Evolutionary conservation across 2,329 filamentous ascomycete genomes (phyloP), one percentile per base, ranked within the genome.

Genomic region (Phialophora tarda): DNA sequence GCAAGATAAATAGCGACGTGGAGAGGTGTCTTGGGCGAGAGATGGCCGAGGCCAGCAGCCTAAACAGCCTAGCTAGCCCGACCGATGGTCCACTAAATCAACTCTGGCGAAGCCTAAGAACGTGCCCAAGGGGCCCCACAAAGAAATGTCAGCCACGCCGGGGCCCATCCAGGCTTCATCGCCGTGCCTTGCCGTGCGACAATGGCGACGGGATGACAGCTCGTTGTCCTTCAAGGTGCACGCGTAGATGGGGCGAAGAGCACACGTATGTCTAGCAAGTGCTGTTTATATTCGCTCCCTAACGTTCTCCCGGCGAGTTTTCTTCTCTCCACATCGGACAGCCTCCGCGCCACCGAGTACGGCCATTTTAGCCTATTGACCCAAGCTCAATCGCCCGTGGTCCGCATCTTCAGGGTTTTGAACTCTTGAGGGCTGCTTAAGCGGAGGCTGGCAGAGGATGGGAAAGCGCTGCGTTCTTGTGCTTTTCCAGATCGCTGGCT

Each of bases 311-410:
- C 48, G 48, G 23, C 24, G 10, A 6, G 48, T 51, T 51, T 28
- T 23, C 48, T 28, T 51, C 48, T 44, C 48, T 23, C 48, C 48
- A 51, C 48, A 26, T 2, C 48, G 48, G 48, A 51, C 48, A 28
- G 48, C 23, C 21, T 28, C 48, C 48, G 48, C 48, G 48, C 48
- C 23, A 51, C 48, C 48, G 48, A 51, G n/a, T 23, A 23, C 10
- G 48, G 26, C 48, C 48, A 23, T 24, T 51, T 51, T 51, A 51
- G 48, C 48, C 48, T 51, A 51, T 51, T 23, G 21, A 17, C 14
- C 12, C 23, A 1, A 26, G 48, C 48, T 51, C n/a, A 51, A 51
- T 51, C 21, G 24, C 24, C 48, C 48, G 23, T 17, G 2, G 38
- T 44, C 38, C 17, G 17, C 38, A 21, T 44, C 38, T 21, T 21